Percentiles rank a stretch among this genome's conserved stretches.
Conservation (phyloP, 2,329 filamentous ascomycete genomes). For the Botrytis byssoidea region DNA sequence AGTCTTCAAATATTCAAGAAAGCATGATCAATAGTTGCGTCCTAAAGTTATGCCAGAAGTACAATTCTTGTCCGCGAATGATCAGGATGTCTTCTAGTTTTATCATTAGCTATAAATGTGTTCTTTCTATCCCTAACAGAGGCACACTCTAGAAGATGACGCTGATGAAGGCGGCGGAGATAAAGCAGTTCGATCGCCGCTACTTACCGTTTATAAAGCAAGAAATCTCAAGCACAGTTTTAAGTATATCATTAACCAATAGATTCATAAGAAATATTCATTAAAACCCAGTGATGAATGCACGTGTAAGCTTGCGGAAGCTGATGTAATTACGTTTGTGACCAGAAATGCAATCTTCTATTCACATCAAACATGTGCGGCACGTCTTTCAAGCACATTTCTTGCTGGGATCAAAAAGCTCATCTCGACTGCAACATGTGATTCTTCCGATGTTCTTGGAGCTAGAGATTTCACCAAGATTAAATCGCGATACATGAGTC, state of each 20-base stretch:
- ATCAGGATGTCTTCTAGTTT: constrained; percentile 38
- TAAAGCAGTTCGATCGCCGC: constrained; percentile 38
- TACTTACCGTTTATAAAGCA: constrained; percentile 37
- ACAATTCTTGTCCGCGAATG: constrained; percentile 43
- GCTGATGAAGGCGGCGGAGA: constrained; percentile 43
- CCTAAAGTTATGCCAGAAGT: constrained; percentile 42
- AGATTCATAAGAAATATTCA: constrained; percentile 35
- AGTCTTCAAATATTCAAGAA: constrained; percentile 29
- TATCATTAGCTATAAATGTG: constrained; percentile 28
- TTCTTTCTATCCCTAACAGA: constrained; percentile 43
- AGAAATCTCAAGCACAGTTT: constrained; percentile 38
- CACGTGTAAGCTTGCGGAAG: constrained; percentile 24
- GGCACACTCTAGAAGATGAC: constrained; percentile 39
- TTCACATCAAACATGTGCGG: constrained; percentile 38
- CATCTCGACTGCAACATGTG: constrained; percentile 44
- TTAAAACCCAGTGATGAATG: neutral
- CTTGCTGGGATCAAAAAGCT: constrained; percentile 33
- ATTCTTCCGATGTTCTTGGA: constrained; percentile 46
- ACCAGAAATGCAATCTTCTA: constrained; percentile 44
- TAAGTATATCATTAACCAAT: constrained; percentile 37
- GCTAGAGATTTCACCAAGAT: constrained; percentile 39
- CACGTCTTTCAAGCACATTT: constrained; percentile 40
- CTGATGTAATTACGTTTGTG: constrained; percentile 43
- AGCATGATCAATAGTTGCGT: constrained; percentile 33
- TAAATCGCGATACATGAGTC: constrained; percentile 48